These are phyloP conservation scores for Astrothelium subdiscretum DNA, from an alignment of 495 filamentous ascomycete species.

Conservation along the genomic window DNA sequence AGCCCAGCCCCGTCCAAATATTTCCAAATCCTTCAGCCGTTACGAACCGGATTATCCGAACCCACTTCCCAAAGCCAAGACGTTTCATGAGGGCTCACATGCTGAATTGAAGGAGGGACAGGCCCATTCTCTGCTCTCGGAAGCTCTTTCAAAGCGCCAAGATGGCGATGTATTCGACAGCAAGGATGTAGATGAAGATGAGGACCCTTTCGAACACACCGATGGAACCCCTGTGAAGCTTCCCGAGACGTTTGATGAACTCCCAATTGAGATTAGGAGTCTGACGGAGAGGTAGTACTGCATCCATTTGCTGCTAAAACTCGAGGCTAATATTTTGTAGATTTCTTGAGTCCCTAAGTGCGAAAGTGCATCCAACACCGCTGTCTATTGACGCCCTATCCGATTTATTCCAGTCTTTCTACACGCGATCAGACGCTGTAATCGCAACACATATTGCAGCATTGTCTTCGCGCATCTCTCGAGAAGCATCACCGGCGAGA, in stretches of 20 bases:
- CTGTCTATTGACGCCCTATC: conserved; percentile 75
- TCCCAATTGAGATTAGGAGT: conserved; percentile 85
- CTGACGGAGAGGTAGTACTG: conserved; percentile 63
- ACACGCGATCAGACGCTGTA: conserved; percentile 66
- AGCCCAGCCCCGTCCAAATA: conserved; percentile 3
- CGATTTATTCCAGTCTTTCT: conserved; percentile 89
- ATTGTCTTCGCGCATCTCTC: conserved; percentile 61
- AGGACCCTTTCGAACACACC: conserved; percentile 33
- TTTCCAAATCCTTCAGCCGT: conserved; percentile 43
- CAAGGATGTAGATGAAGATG: conserved; percentile 30
- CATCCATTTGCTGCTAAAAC: neutral
- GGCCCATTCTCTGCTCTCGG: neutral
- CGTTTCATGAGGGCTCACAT: neutral
- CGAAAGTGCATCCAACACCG: conserved; percentile 75
- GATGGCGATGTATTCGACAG: conserved; percentile 31
- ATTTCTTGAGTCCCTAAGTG: conserved; percentile 83
- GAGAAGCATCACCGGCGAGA: conserved; percentile 43
- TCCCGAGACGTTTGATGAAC: conserved; percentile 63
- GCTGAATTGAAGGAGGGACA: neutral
- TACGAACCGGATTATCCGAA: conserved; percentile 26
- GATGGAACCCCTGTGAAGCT: conserved; percentile 36
- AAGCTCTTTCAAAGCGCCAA: neutral
- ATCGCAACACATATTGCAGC: conserved; percentile 81
- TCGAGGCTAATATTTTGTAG: conserved; percentile 31
- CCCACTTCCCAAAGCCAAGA: conserved; percentile 28